These are phyloP conservation scores for Monosporascus sp. DNA, from an alignment of 2,329 filamentous ascomycete genomes.

Conservation along the genomic window DNA sequence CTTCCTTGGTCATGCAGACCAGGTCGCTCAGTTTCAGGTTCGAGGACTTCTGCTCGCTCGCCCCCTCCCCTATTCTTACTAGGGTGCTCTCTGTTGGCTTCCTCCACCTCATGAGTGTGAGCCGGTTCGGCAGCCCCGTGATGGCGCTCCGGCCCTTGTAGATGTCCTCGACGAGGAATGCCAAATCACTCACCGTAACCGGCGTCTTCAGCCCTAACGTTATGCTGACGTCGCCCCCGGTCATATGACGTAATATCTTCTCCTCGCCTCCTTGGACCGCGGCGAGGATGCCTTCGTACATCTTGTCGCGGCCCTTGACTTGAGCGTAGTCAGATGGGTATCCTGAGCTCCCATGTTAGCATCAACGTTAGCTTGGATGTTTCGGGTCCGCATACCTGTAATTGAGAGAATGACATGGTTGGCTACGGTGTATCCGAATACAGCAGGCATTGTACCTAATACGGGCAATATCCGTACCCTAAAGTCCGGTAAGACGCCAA, in stretches of 20 bases:
- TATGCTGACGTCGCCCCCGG: constrained; percentile 42
- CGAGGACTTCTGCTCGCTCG: constrained; percentile 74
- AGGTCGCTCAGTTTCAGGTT: constrained; percentile 40
- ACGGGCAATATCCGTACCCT: constrained; percentile 92
- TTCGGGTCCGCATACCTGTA: constrained; percentile 31
- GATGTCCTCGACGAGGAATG: constrained; percentile 85
- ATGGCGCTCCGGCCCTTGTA: constrained; percentile 78
- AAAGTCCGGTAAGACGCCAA: constrained; percentile 88
- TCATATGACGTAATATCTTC: constrained; percentile 55
- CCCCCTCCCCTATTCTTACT: constrained; percentile 55
- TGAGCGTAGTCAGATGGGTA: constrained; percentile 84
- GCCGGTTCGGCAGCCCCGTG: constrained; percentile 72
- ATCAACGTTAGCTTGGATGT: not conserved
- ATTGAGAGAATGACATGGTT: constrained; percentile 89
- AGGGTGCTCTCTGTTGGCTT: constrained; percentile 56
- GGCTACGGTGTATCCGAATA: constrained; percentile 86
- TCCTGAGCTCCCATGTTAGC: constrained; percentile 33
- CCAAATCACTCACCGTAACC: constrained; percentile 72
- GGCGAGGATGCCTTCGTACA: constrained; percentile 81
- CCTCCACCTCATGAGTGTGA: constrained; percentile 77
- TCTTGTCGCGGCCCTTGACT: constrained; percentile 78
- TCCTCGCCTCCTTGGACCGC: constrained; percentile 75
- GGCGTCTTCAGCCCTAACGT: constrained; percentile 73
- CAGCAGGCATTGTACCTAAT: constrained; percentile 91
- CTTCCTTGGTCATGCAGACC: constrained; percentile 31